phyloP scores from a whole-genome alignment of 2,329 filamentous ascomycete genomes.

The Pseudogymnoascus sp. region DNA sequence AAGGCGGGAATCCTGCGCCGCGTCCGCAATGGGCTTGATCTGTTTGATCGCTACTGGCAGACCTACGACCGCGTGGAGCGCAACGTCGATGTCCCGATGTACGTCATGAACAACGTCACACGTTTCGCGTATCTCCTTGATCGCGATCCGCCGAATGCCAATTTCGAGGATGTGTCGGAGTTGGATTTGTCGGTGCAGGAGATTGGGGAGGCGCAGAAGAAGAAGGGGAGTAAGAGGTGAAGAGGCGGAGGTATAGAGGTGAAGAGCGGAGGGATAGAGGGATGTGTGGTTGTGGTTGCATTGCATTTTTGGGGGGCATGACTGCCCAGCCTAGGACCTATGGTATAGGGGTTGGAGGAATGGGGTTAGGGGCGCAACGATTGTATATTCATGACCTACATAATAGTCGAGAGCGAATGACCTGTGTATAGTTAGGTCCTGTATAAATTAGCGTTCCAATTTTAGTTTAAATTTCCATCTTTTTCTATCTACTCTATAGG shows the following conservation, averaged over 20 bases:
- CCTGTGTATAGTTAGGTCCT: not conserved
- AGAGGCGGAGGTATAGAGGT: conserved; percentile 7
- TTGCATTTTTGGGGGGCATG: not conserved
- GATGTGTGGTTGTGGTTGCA: not conserved
- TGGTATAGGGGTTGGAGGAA: not conserved
- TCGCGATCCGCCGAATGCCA: conserved; percentile 6
- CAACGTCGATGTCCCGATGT: not conserved
- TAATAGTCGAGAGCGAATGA: not conserved
- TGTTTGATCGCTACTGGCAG: conserved; percentile 26
- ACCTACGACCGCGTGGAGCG: conserved; percentile 2
- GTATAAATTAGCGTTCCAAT: not conserved
- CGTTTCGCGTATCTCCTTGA: not conserved
- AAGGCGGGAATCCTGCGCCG: conserved; percentile 43
- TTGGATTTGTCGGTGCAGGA: not conserved
- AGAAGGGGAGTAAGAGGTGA: conserved; percentile 15
- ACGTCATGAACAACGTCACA: not conserved
- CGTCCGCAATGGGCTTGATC: conserved; percentile 47
- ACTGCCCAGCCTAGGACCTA: not conserved
- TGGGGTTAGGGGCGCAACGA: not conserved
- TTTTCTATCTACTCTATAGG: too few relatives aligned
- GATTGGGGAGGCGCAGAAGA: not conserved
- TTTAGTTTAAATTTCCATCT: not conserved
- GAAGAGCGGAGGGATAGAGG: not conserved
- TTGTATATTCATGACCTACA: not conserved
- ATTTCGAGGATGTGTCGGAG: conserved; percentile 10